Conservation (phyloP, 1,139 yeast species). For the Protomyces gravidus region DNA sequence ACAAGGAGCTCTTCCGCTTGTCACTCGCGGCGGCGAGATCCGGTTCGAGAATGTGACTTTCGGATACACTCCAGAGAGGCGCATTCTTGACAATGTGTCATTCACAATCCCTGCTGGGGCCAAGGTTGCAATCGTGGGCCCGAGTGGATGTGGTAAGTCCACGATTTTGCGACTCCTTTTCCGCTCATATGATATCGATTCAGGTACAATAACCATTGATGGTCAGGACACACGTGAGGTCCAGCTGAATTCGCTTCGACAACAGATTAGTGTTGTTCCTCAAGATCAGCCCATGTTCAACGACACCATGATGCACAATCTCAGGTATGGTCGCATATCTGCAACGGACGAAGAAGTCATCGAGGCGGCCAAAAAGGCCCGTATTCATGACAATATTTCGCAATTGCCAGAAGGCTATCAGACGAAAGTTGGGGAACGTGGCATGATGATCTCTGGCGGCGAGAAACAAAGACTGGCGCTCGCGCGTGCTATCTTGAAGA, state of each 20-base stretch:
- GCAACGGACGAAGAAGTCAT: slow-evolving; percentile 64
- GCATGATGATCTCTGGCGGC: slow-evolving; percentile 98
- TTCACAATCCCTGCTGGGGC: slow-evolving; percentile 63
- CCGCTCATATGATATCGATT: slow-evolving; percentile 77
- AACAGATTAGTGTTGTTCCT: slow-evolving; percentile 84
- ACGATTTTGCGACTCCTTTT: slow-evolving; percentile 78
- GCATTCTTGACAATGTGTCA: slow-evolving; percentile 72
- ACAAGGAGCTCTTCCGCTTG: slow-evolving; percentile 58
- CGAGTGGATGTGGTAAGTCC: slow-evolving; percentile 59
- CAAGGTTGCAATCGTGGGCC: slow-evolving; percentile 36
- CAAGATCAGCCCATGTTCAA: slow-evolving; percentile 57
- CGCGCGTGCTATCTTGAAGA: slow-evolving; percentile 76
- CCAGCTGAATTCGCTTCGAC: slow-evolving; percentile 68
- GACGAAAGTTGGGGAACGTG: slow-evolving; percentile 96
- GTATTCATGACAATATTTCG: slow-evolving; percentile 48
- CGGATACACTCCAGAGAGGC: slow-evolving; percentile 85
- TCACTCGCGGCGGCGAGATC: slow-evolving; percentile 62
- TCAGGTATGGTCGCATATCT: slow-evolving; percentile 71
- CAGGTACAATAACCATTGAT: slow-evolving; percentile 75
- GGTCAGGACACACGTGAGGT: slow-evolving; percentile 80
- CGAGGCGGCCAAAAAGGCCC: slow-evolving; percentile 62
- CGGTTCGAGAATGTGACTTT: slow-evolving; percentile 86
- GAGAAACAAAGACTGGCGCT: slow-evolving; percentile 95
- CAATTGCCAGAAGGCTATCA: slow-evolving; percentile 78
- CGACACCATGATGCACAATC: slow-evolving; percentile 80